Conservation (phyloP, 352 stramenopile species). For the Phytophthora cajani region DNA sequence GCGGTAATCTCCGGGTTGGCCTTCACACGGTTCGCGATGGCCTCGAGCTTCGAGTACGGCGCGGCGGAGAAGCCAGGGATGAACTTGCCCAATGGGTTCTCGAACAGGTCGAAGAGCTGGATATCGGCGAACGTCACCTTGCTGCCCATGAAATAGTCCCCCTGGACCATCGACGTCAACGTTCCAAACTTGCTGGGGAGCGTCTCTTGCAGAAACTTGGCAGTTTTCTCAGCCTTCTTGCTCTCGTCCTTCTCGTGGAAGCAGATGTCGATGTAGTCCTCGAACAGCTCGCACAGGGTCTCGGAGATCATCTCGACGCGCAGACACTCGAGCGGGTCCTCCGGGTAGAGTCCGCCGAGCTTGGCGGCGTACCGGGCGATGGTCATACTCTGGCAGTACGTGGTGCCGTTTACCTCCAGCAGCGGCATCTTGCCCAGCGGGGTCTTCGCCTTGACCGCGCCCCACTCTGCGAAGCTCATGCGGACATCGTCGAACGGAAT, state of each 20-base stretch:
- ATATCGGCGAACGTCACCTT: conserved; percentile 55
- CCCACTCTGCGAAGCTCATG: conserved; percentile 37
- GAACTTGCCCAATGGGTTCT: conserved; percentile 49
- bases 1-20: conserved; percentile 37
- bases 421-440: conserved; percentile 59
- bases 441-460: conserved; percentile 41
- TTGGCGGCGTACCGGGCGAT: conserved; percentile 64
- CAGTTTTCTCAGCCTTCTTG: conserved; percentile 46
- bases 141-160: conserved; percentile 48
- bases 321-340: conserved; percentile 44
- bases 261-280: conserved; percentile 37
- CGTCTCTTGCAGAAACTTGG: conserved; percentile 34
- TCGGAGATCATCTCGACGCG: conserved; percentile 54
- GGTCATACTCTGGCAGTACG: conserved; percentile 60
- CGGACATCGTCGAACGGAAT: conserved; percentile 64
- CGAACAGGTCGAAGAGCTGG: conserved; percentile 56
- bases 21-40: conserved; percentile 45
- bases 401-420: conserved; percentile 56
- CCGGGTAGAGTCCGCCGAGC: conserved; percentile 55
- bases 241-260: conserved; percentile 40
- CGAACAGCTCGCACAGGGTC: conserved; percentile 37
- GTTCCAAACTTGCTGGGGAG: conserved; percentile 37
- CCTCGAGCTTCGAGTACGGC: conserved; percentile 54
- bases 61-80: conserved; percentile 32
- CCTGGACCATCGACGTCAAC: conserved; percentile 5